Percentiles rank a stretch among this genome's conserved stretches.
Evolutionary conservation across 2,329 filamentous ascomycete genomes (phyloP).

Genomic region (Scorias spongiosa): DNA sequence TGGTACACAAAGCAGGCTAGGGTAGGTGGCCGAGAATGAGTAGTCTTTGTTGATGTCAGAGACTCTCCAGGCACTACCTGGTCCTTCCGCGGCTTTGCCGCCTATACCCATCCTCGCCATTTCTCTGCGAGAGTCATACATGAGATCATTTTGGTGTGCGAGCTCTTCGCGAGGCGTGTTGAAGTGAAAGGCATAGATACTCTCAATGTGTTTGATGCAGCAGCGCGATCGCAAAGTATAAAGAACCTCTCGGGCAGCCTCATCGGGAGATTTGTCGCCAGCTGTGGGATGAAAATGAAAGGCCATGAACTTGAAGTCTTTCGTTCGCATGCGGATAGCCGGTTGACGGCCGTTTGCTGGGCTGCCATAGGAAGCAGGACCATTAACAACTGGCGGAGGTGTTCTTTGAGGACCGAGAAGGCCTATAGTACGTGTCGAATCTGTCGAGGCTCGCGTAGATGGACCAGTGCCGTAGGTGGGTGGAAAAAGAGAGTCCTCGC

Average conservation of each 20-base stretch:
- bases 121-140: constrained; percentile 72
- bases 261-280: constrained; percentile 11
- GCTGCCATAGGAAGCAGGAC: constrained; percentile 20
- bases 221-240: constrained; percentile 72
- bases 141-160: constrained; percentile 35
- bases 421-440: constrained; percentile 14
- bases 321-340: constrained; percentile 72
- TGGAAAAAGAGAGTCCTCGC: constrained; percentile 13
- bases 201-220: constrained; percentile 68
- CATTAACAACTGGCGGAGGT: not conserved
- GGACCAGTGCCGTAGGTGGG: constrained; percentile 16
- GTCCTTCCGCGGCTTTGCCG: constrained; percentile 51
- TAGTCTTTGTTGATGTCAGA: constrained; percentile 84
- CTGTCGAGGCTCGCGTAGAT: constrained; percentile 14
- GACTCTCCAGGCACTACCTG: constrained; percentile 63
- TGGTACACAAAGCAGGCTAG: constrained; percentile 69
- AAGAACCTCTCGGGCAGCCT: constrained; percentile 60
- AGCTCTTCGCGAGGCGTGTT: constrained; percentile 43
- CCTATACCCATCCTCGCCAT: constrained; percentile 79
- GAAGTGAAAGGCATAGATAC: constrained; percentile 81
- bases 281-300: constrained; percentile 67
- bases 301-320: constrained; percentile 86
- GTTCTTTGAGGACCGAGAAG: constrained; percentile 7
- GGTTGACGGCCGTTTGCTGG: constrained; percentile 49
- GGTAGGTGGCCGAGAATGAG: constrained; percentile 84